phyloP scores from a whole-genome alignment of 2,329 filamentous ascomycete genomes.

The Stagonosporopsis vannaccii region DNA sequence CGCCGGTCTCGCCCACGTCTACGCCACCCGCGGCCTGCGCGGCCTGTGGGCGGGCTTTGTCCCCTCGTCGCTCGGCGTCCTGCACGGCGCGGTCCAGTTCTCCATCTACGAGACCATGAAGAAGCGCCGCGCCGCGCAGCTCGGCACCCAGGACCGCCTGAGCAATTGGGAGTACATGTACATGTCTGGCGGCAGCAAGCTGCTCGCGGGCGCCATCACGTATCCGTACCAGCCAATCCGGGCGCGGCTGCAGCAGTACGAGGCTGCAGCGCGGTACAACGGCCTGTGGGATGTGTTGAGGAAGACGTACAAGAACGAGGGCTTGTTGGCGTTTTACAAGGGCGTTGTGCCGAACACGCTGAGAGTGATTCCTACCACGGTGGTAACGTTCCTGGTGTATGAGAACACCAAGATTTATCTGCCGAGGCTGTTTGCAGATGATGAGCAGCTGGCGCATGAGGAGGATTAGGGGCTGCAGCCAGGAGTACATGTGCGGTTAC shows the following conservation, averaged over 20 bases:
- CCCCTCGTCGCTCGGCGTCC: constrained; percentile 84
- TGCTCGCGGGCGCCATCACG: constrained; percentile 86
- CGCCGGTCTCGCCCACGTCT: constrained; percentile 72
- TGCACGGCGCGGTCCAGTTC: constrained; percentile 94
- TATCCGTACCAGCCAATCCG: constrained; percentile 96
- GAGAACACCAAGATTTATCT: constrained; percentile 87
- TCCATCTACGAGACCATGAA: constrained; percentile 87
- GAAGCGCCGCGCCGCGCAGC: constrained; percentile 60
- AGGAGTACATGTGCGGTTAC: no score
- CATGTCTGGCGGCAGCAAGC: constrained; percentile 81
- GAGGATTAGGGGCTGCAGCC: constrained; percentile 33
- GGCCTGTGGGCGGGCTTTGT: constrained; percentile 90
- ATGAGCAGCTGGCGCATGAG: constrained; percentile 43
- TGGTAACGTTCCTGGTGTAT: constrained; percentile 96
- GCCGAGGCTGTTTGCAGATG: constrained; percentile 50
- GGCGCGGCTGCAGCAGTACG: constrained; percentile 86
- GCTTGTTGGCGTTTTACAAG: constrained; percentile 85
- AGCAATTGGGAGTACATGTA: constrained; percentile 79
- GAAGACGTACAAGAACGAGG: constrained; percentile 81
- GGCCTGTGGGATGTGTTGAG: constrained; percentile 74
- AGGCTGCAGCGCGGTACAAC: constrained; percentile 77
- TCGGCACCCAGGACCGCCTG: constrained; percentile 55
- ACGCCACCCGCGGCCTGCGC: constrained; percentile 71
- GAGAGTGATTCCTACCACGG: constrained; percentile 90
- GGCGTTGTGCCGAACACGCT: constrained; percentile 89